Conservation (phyloP, 306 rosid genomes). For the Vicia faba region DNA sequence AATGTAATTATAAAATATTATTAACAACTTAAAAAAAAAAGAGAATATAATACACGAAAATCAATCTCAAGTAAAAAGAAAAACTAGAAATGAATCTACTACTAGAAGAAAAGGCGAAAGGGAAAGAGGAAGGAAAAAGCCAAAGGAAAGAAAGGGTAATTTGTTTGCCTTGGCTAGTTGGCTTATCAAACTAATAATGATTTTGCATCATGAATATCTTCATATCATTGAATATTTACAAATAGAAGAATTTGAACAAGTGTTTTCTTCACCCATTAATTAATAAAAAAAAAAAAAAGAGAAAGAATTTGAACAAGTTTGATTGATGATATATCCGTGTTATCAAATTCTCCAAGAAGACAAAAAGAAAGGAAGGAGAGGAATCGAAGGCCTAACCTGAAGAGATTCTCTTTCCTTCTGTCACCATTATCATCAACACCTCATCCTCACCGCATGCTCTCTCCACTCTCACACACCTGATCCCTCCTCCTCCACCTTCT, state of each 20-base stretch:
- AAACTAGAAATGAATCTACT: neutral
- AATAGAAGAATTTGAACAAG: neutral
- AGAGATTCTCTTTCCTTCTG: no score
- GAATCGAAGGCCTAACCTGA: neutral
- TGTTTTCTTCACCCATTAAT: neutral
- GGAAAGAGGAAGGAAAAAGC: neutral
- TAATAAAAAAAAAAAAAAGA: neutral
- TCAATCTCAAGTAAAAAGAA: no score
- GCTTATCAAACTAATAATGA: slow-evolving; percentile 7
- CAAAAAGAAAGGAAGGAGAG: neutral
- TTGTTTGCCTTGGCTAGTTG: neutral
- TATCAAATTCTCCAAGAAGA: slow-evolving; percentile 10
- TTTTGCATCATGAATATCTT: slow-evolving; percentile 4
- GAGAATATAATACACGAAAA: neutral
- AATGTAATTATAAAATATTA: no score
- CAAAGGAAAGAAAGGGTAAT: neutral
- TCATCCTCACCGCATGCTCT: slow-evolving; percentile 34
- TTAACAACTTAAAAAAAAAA: no score
- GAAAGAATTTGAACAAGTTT: slow-evolving; percentile 1
- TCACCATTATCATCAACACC: no score
- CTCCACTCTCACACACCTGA: slow-evolving; percentile 37
- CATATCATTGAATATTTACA: slow-evolving; percentile 26
- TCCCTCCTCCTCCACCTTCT: slow-evolving; percentile 19
- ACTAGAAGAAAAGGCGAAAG: neutral
- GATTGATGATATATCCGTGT: no score